Evolutionary conservation across 1,139 yeast species (phyloP).

Genomic region (Candida sp.): DNA sequence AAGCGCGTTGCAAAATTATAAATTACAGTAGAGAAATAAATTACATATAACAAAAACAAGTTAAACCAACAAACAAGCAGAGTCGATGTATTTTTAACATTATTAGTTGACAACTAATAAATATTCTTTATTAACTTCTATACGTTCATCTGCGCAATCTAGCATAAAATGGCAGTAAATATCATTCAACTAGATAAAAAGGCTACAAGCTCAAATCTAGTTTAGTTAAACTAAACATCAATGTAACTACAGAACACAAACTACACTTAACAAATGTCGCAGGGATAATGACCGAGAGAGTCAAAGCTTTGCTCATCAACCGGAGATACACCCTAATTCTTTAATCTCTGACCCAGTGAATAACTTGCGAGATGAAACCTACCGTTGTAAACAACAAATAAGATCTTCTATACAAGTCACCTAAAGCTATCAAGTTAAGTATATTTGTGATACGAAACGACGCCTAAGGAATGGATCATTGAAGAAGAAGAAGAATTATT

Average conservation of each 20-base stretch:
- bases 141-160: too few relatives aligned
- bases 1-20: background rate
- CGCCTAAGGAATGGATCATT: slow-evolving; percentile 33
- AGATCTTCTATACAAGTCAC: slow-evolving; percentile 2
- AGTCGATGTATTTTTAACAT: too few relatives aligned
- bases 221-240: background rate
- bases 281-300: slow-evolving; percentile 48
- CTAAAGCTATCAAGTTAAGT: slow-evolving; percentile 34
- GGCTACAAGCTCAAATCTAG: too few relatives aligned
- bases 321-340: slow-evolving; percentile 45
- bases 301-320: slow-evolving; percentile 39
- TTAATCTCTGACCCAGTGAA: slow-evolving; percentile 19
- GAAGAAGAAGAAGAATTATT: background rate
- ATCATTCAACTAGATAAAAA: too few relatives aligned
- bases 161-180: too few relatives aligned
- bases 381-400: slow-evolving; percentile 5
- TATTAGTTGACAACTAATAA: too few relatives aligned
- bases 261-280: slow-evolving; percentile 16
- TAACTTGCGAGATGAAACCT: slow-evolving; percentile 7
- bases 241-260: background rate
- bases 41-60: background rate
- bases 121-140: too few relatives aligned
- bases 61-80: too few relatives aligned
- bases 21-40: background rate
- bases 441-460: slow-evolving; percentile 22